These are phyloP conservation scores for Calocybe indica DNA, from an alignment of 768 basidiomycete genomes.

Conservation along the genomic window DNA sequence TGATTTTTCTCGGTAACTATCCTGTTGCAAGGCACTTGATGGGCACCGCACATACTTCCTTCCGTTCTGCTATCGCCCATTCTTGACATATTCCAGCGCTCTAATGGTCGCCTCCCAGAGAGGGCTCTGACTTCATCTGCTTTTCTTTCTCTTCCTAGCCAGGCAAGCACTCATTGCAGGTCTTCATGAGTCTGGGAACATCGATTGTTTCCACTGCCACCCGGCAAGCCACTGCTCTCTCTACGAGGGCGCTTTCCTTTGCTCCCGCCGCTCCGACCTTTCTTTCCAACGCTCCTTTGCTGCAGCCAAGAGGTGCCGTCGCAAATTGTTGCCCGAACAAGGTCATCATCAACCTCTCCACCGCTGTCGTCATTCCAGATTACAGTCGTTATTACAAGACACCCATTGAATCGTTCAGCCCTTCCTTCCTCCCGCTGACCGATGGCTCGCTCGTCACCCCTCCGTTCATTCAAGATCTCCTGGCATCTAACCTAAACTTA, in stretches of 20 bases:
- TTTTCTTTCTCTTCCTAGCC: constrained; percentile 5
- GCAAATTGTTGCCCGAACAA: constrained; percentile 31
- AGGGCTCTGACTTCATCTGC: constrained; percentile 20
- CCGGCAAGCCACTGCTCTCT: constrained; percentile 6
- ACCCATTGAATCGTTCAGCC: constrained; percentile 39
- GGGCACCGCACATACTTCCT: constrained; percentile 9
- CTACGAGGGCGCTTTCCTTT: constrained; percentile 10
- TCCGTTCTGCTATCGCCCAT: constrained; percentile 13
- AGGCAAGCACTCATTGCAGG: constrained; percentile 6
- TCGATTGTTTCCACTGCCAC: constrained; percentile 14
- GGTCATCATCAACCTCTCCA: constrained; percentile 45
- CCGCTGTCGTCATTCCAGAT: constrained; percentile 42
- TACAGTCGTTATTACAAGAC: constrained; percentile 37
- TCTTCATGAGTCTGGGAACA: constrained; percentile 14
- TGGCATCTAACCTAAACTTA: constrained; percentile 33
- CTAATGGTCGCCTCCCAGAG: constrained; percentile 27
- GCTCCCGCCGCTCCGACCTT: constrained; percentile 7
- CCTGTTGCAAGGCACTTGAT: constrained; percentile 10
- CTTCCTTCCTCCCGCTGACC: constrained; percentile 35
- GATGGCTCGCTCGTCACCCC: constrained; percentile 59
- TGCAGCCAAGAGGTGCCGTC: constrained; percentile 27
- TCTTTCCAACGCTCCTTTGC: constrained; percentile 11
- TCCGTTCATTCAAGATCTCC: constrained; percentile 37
- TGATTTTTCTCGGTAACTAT: constrained; percentile 4
- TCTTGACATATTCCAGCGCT: constrained; percentile 14